Conservation (phyloP, 2,329 filamentous ascomycete species). For the Fusarium sp. region DNA sequence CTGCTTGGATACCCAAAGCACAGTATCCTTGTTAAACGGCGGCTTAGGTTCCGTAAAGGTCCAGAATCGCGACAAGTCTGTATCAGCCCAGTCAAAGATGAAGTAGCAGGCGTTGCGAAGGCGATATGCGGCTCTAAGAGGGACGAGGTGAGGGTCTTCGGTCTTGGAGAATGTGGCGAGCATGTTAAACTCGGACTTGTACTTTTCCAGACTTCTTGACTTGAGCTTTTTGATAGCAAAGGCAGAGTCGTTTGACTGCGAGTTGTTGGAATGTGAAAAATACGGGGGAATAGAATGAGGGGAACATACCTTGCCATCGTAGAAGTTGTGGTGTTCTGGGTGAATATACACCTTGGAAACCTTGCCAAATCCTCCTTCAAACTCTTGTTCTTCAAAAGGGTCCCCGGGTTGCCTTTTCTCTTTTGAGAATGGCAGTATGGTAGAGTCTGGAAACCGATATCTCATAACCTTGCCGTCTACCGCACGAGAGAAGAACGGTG, state of each 20-base stretch:
- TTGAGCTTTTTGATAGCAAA: slow-evolving; percentile 5
- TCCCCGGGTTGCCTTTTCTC: neutral
- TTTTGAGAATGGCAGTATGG: neutral
- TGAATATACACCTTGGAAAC: slow-evolving; percentile 8
- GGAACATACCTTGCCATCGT: neutral
- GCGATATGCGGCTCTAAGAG: neutral
- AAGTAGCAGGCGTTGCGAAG: slow-evolving; percentile 4
- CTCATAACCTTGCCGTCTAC: neutral
- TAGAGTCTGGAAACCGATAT: neutral
- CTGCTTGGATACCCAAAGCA: slow-evolving; percentile 1
- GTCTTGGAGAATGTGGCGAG: neutral
- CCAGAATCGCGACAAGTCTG: neutral
- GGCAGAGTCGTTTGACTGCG: neutral
- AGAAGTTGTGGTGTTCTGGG: neutral
- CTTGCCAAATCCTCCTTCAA: slow-evolving; percentile 5
- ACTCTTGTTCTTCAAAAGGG: neutral
- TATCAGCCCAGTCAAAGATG: slow-evolving; percentile 15
- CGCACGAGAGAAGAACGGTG: slow-evolving; percentile 7
- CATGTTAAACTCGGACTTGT: slow-evolving; percentile 9
- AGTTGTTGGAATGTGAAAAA: neutral
- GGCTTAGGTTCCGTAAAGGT: neutral
- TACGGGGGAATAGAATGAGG: neutral
- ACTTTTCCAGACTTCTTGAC: neutral
- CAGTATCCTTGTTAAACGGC: neutral
- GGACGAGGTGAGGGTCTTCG: neutral